Conservation (phyloP, 2,329 filamentous ascomycete genomes). For the Penicillium sp. region DNA sequence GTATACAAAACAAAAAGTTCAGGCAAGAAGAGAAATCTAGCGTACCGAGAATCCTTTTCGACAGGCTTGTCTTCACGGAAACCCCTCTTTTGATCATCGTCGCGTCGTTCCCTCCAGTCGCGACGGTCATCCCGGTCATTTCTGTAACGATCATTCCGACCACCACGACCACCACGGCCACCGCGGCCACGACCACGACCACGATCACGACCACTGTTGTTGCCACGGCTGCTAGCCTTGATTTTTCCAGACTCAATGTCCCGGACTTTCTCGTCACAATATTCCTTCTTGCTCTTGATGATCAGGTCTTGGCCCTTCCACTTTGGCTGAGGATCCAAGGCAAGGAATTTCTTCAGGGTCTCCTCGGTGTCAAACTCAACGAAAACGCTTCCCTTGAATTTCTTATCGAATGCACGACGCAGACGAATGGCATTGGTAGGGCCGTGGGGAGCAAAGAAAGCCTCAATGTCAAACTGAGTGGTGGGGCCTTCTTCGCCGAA, state of each 20-base stretch:
- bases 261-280: constrained; percentile 72
- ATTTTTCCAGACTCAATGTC: constrained; percentile 69
- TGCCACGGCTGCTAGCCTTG: constrained; percentile 44
- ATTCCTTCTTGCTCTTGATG: constrained; percentile 84
- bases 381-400: constrained; percentile 96
- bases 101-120: constrained; percentile 44
- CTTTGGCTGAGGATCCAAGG: constrained; percentile 72
- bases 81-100: constrained; percentile 42
- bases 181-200: constrained; percentile 26
- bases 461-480: constrained; percentile 91
- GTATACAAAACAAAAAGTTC: neutral
- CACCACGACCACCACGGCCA: constrained; percentile 2
- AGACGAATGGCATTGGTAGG: constrained; percentile 79
- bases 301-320: constrained; percentile 77
- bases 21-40: neutral
- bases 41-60: constrained; percentile 42
- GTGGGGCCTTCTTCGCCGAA: constrained; percentile 80
- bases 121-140: constrained; percentile 32
- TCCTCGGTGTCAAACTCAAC: constrained; percentile 85
- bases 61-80: constrained; percentile 31
- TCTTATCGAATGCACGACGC: constrained; percentile 66
- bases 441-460: constrained; percentile 80
- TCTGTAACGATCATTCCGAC: neutral
- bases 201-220: constrained; percentile 26
- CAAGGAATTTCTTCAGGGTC: constrained; percentile 73